These are phyloP conservation scores for Aspergillus ruber DNA, from an alignment of 2,329 filamentous ascomycete species.

Conservation along the genomic window DNA sequence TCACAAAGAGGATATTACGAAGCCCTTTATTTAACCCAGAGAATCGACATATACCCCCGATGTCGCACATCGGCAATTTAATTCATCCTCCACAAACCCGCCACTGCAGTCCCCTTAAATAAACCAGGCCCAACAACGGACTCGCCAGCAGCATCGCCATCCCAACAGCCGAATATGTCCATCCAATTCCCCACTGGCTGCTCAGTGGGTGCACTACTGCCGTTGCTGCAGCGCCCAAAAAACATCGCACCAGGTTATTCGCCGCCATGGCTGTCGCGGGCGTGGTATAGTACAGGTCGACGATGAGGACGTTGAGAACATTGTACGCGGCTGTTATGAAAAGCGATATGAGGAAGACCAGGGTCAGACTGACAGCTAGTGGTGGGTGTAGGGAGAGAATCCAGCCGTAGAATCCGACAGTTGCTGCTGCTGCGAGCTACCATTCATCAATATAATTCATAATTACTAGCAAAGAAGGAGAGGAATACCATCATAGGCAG, in stretches of 20 bases:
- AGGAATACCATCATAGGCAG: conserved; percentile 30
- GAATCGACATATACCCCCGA: no score
- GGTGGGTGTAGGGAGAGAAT: conserved; percentile 9
- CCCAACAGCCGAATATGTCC: conserved; percentile 14
- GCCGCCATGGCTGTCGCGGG: conserved; percentile 29
- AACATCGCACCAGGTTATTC: conserved; percentile 28
- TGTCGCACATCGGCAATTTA: neutral
- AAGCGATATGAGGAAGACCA: conserved; percentile 31
- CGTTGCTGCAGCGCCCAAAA: conserved; percentile 24
- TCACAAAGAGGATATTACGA: no score
- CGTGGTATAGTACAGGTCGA: conserved; percentile 33
- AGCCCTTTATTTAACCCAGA: no score
- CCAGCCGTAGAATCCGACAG: conserved; percentile 8
- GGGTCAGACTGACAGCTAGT: conserved; percentile 19
- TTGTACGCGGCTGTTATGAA: conserved; percentile 36
- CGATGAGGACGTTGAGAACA: conserved; percentile 40
- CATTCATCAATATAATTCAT: conserved; percentile 27
- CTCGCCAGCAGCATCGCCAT: conserved; percentile 4
- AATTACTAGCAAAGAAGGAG: conserved; percentile 32
- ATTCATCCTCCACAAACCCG: conserved; percentile 3
- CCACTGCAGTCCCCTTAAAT: conserved; percentile 14
- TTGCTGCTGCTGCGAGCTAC: conserved; percentile 9
- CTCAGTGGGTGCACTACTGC: conserved; percentile 19
- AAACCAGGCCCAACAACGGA: conserved; percentile 15
- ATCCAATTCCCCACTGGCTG: conserved; percentile 7